Evolutionary conservation across 345 rosid genomes (phyloP).

Genomic region (Lumnitzera littorea): DNA sequence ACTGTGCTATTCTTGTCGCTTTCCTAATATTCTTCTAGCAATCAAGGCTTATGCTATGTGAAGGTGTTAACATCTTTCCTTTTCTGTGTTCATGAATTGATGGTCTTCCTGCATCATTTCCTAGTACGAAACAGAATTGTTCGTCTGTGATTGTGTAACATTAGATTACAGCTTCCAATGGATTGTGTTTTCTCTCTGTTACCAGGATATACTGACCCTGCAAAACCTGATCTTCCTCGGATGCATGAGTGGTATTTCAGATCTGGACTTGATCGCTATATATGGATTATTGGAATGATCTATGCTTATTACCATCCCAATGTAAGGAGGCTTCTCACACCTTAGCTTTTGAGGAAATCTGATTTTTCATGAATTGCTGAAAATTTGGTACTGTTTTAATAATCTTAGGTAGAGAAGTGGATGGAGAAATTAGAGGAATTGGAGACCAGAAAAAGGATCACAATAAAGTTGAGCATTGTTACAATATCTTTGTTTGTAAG

Average conservation of each 20-base stretch:
- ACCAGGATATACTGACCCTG: slow-evolving; percentile 88
- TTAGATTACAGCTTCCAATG: slow-evolving; percentile 1
- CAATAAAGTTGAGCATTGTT: slow-evolving; percentile 57
- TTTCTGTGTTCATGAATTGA: too few species aligned
- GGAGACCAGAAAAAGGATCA: slow-evolving; percentile 58
- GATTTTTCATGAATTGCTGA: slow-evolving; percentile 4
- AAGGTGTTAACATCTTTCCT: too few species aligned
- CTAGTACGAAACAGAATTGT: too few species aligned
- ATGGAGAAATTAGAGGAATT: slow-evolving; percentile 95
- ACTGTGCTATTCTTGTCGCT: slow-evolving; percentile 11
- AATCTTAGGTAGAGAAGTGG: slow-evolving; percentile 85
- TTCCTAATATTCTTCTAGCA: not conserved
- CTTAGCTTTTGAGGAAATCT: slow-evolving; percentile 1
- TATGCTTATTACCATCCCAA: slow-evolving; percentile 95
- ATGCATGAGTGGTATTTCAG: slow-evolving; percentile 96
- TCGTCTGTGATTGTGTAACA: not conserved
- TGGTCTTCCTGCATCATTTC: too few species aligned
- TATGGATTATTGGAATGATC: slow-evolving; percentile 94
- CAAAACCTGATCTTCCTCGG: slow-evolving; percentile 75
- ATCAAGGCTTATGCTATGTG: too few species aligned
- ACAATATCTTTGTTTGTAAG: slow-evolving; percentile 50
- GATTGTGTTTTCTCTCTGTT: slow-evolving; percentile 2
- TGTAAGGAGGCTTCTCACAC: slow-evolving; percentile 33
- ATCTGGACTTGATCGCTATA: slow-evolving; percentile 97
- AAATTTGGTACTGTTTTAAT: slow-evolving; percentile 10